Evolutionary conservation across 2,329 filamentous ascomycete species (phyloP), one percentile per base, ranked within the genome.

Genomic region (Fusarium redolens): DNA sequence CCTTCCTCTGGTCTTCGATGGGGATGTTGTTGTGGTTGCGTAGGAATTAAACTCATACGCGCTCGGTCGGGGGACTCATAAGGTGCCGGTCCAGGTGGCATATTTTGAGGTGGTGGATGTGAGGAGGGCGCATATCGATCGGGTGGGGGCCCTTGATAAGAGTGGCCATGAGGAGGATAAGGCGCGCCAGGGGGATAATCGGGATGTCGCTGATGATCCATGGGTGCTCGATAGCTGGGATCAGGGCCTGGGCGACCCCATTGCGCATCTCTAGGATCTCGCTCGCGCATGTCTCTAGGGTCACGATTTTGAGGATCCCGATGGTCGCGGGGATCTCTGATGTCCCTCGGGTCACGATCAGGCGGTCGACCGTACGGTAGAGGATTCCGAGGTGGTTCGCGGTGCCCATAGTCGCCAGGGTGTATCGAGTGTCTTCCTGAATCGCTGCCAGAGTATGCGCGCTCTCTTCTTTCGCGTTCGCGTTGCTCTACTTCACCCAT

Each of bases 51-150:
- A 17, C 80, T 81, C 73, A 85, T 83, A 51, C 85, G 83, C 28
- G 84, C 83, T n/a, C 85, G 84, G 14, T 89, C 87, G 7, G 86
- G 85, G 13, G 86, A 87, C 25, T 88, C 86, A 69, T 85, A 88
- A 1, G 83, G 80, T 13, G 76, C 77, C 17, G 79, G 78, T 38
- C 71, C 75, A 58, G 54, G 61, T 10, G 76, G 68, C 30, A 75
- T 61, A 38, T 64, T 71, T 12, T 79, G 80, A 9, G 77, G 67
- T 47, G 75, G 82, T 30, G 82, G 80, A 56, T 84, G 84, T 31
- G 63, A 82, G 65, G 77, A 73, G 12, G 79, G 77, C n/a, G 78
- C 75, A 57, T 80, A 82, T 58, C 81, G 77, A 44, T 83, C 81
- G 18, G 78, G 72, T 25, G 79, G 78, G 31, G 80, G 76, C 22